phyloP scores from a whole-genome alignment of 208 protist genomes.

The Wallacemonas sp. region DNA sequence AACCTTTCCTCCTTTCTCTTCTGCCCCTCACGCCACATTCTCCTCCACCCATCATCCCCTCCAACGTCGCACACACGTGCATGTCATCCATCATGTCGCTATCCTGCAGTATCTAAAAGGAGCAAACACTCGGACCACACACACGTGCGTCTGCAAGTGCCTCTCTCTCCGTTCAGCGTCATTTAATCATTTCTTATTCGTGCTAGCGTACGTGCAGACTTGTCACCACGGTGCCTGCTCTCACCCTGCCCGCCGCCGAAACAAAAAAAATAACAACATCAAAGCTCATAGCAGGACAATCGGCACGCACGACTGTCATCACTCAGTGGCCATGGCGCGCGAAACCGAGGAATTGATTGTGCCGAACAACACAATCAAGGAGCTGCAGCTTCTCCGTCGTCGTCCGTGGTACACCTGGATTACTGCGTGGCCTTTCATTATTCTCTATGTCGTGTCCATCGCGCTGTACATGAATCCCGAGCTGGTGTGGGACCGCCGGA shows the following conservation, averaged over 20 bases:
- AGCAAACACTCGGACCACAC: too few relatives aligned
- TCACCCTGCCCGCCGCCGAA: too few relatives aligned
- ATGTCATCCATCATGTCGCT: too few relatives aligned
- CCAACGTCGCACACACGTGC: too few relatives aligned
- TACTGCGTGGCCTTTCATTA: slow-evolving; percentile 81
- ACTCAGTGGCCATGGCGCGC: slow-evolving; percentile 8
- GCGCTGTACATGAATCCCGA: slow-evolving; percentile 77
- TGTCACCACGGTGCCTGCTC: too few relatives aligned
- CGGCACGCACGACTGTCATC: background rate
- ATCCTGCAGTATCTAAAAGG: too few relatives aligned
- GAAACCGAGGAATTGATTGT: slow-evolving; percentile 39
- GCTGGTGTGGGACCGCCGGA: slow-evolving; percentile 82
- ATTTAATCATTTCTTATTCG: slow-evolving; percentile 2
- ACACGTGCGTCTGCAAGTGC: too few relatives aligned
- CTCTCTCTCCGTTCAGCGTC: too few relatives aligned
- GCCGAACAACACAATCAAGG: slow-evolving; percentile 72
- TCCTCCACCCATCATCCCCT: too few relatives aligned
- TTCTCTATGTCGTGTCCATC: slow-evolving; percentile 63
- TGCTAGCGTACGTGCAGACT: background rate
- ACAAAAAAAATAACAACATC: background rate
- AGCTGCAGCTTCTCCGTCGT: slow-evolving; percentile 54
- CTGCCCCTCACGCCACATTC: background rate
- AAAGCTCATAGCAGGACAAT: background rate
- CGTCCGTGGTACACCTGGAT: slow-evolving; percentile 78
- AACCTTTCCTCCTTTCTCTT: too few relatives aligned